These are phyloP conservation scores for Penicillium sp. DNA, from an alignment of 2,329 filamentous ascomycete genomes.

Conservation along the genomic window DNA sequence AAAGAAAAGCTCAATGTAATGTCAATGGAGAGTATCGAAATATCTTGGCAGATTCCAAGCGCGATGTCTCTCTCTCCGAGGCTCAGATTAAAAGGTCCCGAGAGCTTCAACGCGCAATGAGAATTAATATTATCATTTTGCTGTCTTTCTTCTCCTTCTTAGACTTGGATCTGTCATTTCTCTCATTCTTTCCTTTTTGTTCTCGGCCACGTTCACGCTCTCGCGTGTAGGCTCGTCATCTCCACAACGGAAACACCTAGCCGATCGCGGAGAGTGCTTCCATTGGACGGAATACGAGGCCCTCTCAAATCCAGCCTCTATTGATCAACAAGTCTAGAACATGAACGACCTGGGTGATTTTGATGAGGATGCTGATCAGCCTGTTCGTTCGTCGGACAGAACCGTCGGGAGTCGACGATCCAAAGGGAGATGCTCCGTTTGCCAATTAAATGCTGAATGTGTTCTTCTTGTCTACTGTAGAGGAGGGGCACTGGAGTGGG, in stretches of 20 bases:
- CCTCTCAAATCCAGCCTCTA: constrained; percentile 3
- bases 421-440: not conserved
- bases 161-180: no score
- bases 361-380: constrained; percentile 20
- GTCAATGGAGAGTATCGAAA: no score
- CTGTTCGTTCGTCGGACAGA: not conserved
- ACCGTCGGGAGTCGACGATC: not conserved
- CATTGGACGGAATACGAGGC: constrained; percentile 11
- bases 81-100: no score
- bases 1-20: no score
- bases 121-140: no score
- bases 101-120: no score
- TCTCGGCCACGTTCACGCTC: no score
- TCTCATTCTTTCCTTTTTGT: no score
- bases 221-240: no score
- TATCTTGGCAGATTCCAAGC: no score
- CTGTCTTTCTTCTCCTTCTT: no score
- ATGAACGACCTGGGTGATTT: constrained; percentile 6
- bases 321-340: constrained; percentile 24
- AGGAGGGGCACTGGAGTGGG: not conserved
- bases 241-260: not conserved
- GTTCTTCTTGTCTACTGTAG: not conserved
- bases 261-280: not conserved
- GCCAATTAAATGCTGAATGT: not conserved
- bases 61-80: no score